A percentile compares a stretch with the other conserved stretches of the same genome.
phyloP scores from a whole-genome alignment of 805 yeast genomes.

The Candida xiaguanensis region DNA sequence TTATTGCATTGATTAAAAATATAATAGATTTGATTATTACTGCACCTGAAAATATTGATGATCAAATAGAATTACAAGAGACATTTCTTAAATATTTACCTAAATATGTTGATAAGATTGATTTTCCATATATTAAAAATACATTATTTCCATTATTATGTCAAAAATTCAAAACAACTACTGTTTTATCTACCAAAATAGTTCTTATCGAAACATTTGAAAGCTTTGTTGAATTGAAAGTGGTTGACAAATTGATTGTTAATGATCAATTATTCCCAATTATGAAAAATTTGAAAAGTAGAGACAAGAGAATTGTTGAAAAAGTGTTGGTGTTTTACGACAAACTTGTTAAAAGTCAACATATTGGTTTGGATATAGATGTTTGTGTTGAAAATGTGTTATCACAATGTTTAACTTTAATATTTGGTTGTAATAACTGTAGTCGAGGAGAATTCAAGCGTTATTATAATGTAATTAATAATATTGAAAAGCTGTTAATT shows the following conservation, averaged over 20 bases:
- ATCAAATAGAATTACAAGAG: slow-evolving; percentile 48
- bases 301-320: slow-evolving; percentile 62
- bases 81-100: slow-evolving; percentile 43
- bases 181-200: slow-evolving; percentile 74
- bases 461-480: slow-evolving; percentile 21
- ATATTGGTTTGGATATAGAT: slow-evolving; percentile 28
- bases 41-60: slow-evolving; percentile 22
- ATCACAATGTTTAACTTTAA: slow-evolving; percentile 29
- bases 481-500: slow-evolving; percentile 19
- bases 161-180: slow-evolving; percentile 76
- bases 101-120: slow-evolving; percentile 45
- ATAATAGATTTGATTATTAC: slow-evolving; percentile 34
- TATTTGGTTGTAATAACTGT: slow-evolving; percentile 39
- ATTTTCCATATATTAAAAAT: slow-evolving; percentile 68
- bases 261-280: slow-evolving; percentile 81
- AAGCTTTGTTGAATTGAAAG: slow-evolving; percentile 51
- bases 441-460: slow-evolving; percentile 28
- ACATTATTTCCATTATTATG: slow-evolving; percentile 72
- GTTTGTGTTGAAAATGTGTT: slow-evolving; percentile 24
- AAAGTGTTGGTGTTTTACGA: slow-evolving; percentile 45
- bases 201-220: slow-evolving; percentile 61
- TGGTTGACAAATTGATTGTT: slow-evolving; percentile 67
- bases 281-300: slow-evolving; percentile 67
- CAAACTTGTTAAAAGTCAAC: slow-evolving; percentile 44
- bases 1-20: slow-evolving; percentile 45